A percentile compares a stretch with the other conserved stretches of the same genome.
These are phyloP conservation scores for Beta lomatogona DNA, from an alignment of 179 eudicot genomes.

Conservation along the genomic window DNA sequence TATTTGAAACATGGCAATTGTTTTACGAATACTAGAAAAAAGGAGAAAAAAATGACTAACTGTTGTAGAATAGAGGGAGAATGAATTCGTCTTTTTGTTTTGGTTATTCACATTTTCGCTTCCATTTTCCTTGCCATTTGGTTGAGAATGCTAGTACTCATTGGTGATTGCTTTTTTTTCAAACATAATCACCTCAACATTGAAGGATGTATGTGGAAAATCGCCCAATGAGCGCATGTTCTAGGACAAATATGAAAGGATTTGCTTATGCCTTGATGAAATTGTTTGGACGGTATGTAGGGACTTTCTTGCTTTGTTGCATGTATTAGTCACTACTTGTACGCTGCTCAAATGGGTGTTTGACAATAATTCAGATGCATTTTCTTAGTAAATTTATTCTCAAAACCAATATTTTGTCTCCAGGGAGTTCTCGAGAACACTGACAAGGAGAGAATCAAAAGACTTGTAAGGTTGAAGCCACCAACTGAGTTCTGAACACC, in stretches of 20 bases:
- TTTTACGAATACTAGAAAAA: too few species aligned
- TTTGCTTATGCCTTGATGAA: constrained; percentile 95
- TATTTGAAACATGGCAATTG: too few species aligned
- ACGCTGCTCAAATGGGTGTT: background rate
- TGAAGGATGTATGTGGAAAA: constrained; percentile 96
- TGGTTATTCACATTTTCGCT: background rate
- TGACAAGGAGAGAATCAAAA: constrained; percentile 53
- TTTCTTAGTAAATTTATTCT: background rate
- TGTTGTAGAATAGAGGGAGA: too few species aligned
- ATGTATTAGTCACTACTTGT: background rate
- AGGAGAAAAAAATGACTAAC: too few species aligned
- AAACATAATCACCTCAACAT: constrained; percentile 75
- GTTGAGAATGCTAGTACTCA: background rate
- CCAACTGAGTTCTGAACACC: constrained; percentile 45
- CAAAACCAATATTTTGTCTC: background rate
- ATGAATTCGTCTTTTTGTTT: background rate
- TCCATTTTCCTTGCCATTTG: background rate
- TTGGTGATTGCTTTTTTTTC: constrained; percentile 21
- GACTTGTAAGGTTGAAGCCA: constrained; percentile 54
- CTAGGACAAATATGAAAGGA: constrained; percentile 91
- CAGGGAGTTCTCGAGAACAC: constrained; percentile 57
- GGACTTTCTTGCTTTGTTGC: constrained; percentile 5
- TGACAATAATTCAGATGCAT: background rate
- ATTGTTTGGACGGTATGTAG: constrained; percentile 91
- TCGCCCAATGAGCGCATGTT: constrained; percentile 92